Percentiles rank a stretch among this genome's conserved stretches.
phyloP scores from a whole-genome alignment of 163 green algal species.

The Coccomyxa subellipsoidea region DNA sequence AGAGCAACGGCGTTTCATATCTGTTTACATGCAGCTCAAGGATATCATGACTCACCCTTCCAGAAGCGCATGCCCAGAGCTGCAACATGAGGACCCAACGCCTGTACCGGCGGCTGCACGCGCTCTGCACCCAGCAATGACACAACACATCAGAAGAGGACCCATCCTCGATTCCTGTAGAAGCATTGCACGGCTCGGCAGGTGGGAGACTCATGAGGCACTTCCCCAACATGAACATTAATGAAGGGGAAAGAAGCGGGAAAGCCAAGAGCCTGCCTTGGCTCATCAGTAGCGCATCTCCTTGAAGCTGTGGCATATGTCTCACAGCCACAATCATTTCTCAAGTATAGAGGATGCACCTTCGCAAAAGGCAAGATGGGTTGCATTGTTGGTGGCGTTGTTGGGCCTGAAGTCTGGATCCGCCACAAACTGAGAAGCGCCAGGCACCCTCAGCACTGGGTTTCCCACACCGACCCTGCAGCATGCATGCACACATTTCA shows the following conservation, averaged over 20 bases:
- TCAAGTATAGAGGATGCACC: neutral
- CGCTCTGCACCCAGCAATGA: constrained; percentile 21
- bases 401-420: neutral
- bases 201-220: too few relatives aligned
- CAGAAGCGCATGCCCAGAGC: constrained; percentile 55
- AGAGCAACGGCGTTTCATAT: too few relatives aligned
- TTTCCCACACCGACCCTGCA: neutral
- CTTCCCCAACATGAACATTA: too few relatives aligned
- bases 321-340: too few relatives aligned
- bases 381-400: neutral
- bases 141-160: neutral
- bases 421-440: neutral
- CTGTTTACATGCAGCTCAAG: too few relatives aligned
- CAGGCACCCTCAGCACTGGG: neutral
- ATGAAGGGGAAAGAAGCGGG: too few relatives aligned
- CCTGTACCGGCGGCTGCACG: constrained; percentile 34
- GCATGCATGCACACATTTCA: neutral
- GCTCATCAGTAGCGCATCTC: too few relatives aligned
- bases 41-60: constrained; percentile 7
- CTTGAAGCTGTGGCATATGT: too few relatives aligned
- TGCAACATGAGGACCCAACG: constrained; percentile 51
- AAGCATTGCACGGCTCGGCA: too few relatives aligned
- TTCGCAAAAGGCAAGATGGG: neutral
- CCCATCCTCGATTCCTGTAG: too few relatives aligned
- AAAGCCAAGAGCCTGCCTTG: too few relatives aligned